Evolutionary conservation across 148 eudicot genomes (phyloP), one percentile per base, ranked within the genome.

Genomic region (Amaranthus cruentus): DNA sequence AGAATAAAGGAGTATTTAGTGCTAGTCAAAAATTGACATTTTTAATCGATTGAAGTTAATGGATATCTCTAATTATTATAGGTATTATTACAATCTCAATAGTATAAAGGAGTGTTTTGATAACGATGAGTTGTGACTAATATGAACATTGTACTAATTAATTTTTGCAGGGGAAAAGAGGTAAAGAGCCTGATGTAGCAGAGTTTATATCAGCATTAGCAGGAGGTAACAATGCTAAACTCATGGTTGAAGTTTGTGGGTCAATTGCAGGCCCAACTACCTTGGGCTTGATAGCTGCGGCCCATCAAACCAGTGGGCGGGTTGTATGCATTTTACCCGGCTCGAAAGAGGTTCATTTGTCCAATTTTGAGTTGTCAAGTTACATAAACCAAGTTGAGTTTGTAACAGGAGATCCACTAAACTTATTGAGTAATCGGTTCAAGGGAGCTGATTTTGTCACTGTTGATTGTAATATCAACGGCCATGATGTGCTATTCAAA

Each of bases 191-290:
- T 9, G 84, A 83, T 58, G 79, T 77, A 49, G 77, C 73, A 2
- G 86, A 78, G 75, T 83, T 83, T 63, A 80, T 83, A 48, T 83
- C 86, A 14, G 81, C 86, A 28, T 21, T 81, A 75, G 84, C 84
- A n/a, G 84, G 79, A 0, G 86, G 86, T 28, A 83, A 80, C 54
- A 83, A 81, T 58, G 81, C 81, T 15, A 66, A 65, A 44, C 67
- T 83, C 18, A 83, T 80, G 81, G 79, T 80, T 4, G 81, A 80
- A 42, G 63, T 76, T 44, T 73, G 83, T 74, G 74, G 73, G 54
- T 64, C 79, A 57, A 66, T 5, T 18, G 75, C 81, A 9, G 76
- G 83, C 63, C 55, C 83, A 72, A 80, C 79, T 54, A 77, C 81
- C 15, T 38, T 80, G 13, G 86, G 76, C 66, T 53, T 83, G 21